phyloP scores from a whole-genome alignment of 2,329 filamentous ascomycete species.

The Colletotrichum sp. region DNA sequence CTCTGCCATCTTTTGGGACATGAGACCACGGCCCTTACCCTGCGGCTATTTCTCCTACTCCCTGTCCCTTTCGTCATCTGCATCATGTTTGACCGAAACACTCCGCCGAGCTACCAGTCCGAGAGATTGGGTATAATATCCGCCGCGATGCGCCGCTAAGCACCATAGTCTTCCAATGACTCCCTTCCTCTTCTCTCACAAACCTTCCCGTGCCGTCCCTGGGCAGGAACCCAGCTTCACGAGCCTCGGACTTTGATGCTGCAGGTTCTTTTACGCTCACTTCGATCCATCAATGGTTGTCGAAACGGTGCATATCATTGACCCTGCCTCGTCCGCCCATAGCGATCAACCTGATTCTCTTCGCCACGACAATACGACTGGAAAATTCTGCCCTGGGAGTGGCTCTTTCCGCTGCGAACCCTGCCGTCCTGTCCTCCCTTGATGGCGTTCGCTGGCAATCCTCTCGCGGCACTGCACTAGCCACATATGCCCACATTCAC shows the following conservation, averaged over 20 bases:
- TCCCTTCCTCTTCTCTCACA: neutral
- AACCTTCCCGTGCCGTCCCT: neutral
- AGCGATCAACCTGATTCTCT: neutral
- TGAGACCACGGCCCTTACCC: neutral
- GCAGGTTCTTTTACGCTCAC: neutral
- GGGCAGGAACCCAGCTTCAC: neutral
- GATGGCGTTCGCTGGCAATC: neutral
- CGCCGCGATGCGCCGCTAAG: neutral
- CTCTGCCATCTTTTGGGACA: neutral
- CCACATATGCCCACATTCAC: constrained; percentile 15
- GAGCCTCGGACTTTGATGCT: neutral
- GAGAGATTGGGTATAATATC: neutral
- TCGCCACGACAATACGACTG: neutral
- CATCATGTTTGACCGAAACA: neutral
- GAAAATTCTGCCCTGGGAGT: neutral
- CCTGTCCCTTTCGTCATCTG: neutral
- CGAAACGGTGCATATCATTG: neutral
- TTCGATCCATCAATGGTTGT: neutral
- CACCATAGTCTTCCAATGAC: neutral
- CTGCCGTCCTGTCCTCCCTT: neutral
- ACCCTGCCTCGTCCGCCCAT: neutral
- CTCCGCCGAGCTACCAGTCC: neutral
- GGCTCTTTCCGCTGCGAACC: neutral
- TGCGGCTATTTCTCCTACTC: neutral
- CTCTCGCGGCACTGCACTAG: neutral